A percentile compares a stretch with the other conserved stretches of the same genome.
phyloP scores from a whole-genome alignment of 495 filamentous ascomycete genomes.

The Neurospora pannonica region DNA sequence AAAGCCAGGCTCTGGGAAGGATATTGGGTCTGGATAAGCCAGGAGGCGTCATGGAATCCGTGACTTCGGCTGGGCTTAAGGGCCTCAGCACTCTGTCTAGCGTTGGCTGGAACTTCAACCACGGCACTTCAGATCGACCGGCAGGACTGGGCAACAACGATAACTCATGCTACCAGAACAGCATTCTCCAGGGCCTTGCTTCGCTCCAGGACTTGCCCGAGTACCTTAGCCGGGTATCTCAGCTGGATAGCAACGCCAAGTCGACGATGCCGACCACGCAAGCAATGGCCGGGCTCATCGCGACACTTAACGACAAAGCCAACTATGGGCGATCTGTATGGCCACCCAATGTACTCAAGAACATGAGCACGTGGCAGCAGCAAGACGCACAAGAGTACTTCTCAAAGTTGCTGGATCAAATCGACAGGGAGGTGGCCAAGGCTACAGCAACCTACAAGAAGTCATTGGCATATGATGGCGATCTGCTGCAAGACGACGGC shows the following conservation, averaged over 20 bases:
- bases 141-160: constrained; percentile 83
- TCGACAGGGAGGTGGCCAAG: constrained; percentile 66
- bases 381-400: constrained; percentile 99
- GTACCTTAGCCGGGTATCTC: constrained; percentile 33
- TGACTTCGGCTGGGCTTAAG: constrained; percentile 28
- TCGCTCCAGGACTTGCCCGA: constrained; percentile 56
- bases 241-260: constrained; percentile 23
- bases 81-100: constrained; percentile 43
- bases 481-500: constrained; percentile 23
- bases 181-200: constrained; percentile 78
- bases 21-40: constrained; percentile 54
- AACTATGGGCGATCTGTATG: constrained; percentile 66
- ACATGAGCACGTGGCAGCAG: constrained; percentile 88
- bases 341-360: constrained; percentile 69
- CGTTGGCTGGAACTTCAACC: constrained; percentile 28
- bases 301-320: constrained; percentile 52
- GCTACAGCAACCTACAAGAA: constrained; percentile 17
- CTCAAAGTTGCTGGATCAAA: constrained; percentile 74
- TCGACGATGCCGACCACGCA: constrained; percentile 23
- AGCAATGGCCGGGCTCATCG: constrained; percentile 54
- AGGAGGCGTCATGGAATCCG: constrained; percentile 26
- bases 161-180: constrained; percentile 98
- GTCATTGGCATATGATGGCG: not conserved
- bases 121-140: constrained; percentile 35
- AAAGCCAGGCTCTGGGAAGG: constrained; percentile 58